Evolutionary conservation across 305 asterid species (phyloP).

Genomic region (Ruellia speciosa): DNA sequence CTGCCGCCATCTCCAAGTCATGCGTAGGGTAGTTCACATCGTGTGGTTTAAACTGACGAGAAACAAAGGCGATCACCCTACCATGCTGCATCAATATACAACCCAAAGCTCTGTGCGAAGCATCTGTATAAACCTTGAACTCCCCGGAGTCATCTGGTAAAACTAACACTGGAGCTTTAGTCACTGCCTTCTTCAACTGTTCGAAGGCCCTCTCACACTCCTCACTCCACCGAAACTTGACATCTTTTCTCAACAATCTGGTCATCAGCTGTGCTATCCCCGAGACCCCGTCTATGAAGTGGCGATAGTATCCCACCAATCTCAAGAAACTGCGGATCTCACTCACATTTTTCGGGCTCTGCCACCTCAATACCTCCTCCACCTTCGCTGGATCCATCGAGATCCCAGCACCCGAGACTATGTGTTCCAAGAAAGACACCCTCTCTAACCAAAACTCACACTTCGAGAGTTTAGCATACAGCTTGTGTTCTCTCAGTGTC

Average conservation of each 20-base stretch:
- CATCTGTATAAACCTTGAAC: background rate
- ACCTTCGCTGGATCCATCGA: background rate
- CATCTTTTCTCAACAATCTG: background rate
- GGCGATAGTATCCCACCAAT: background rate
- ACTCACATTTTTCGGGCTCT: background rate
- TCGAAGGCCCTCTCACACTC: background rate
- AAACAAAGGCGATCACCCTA: background rate
- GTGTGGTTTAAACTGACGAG: background rate
- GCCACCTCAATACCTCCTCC: background rate
- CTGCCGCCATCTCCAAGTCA: constrained; percentile 1
- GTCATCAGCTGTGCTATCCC: background rate
- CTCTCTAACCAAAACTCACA: constrained; percentile 10
- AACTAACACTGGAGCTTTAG: background rate
- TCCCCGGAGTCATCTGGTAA: background rate
- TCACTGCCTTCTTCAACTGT: background rate
- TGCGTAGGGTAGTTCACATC: background rate
- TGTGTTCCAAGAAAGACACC: constrained; percentile 6
- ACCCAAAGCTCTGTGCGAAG: background rate
- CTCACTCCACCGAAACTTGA: background rate
- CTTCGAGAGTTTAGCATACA: constrained; percentile 4
- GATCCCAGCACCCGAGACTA: background rate
- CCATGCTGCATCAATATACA: background rate
- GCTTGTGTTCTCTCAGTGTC: background rate
- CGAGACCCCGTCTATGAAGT: background rate
- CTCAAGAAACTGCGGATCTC: background rate